Conservation (phyloP, 805 yeast genomes). For the Kuraishia hungarica region DNA sequence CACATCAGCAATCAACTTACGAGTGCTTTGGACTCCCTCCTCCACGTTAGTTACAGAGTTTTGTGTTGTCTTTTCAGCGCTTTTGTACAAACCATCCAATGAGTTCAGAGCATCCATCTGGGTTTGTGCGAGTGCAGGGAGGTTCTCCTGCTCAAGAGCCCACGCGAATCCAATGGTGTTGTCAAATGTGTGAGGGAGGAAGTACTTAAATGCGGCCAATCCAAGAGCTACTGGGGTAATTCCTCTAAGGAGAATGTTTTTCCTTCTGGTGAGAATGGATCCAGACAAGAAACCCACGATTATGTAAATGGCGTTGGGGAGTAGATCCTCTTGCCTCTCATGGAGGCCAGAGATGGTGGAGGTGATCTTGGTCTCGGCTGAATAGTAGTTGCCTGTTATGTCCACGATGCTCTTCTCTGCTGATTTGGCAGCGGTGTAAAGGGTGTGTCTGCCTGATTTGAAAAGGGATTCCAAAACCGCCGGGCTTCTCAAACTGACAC, state of each 20-base stretch:
- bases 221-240: constrained; percentile 56
- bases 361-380: constrained; percentile 56
- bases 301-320: constrained; percentile 66
- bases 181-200: constrained; percentile 63
- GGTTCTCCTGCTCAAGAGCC: constrained; percentile 46
- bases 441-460: constrained; percentile 35
- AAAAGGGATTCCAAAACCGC: constrained; percentile 38
- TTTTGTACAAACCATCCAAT: constrained; percentile 34
- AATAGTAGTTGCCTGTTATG: constrained; percentile 40
- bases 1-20: constrained; percentile 36
- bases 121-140: constrained; percentile 57
- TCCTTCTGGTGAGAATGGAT: constrained; percentile 61
- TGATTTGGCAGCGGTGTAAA: constrained; percentile 20
- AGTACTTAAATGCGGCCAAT: constrained; percentile 51
- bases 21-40: constrained; percentile 17
- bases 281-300: constrained; percentile 66
- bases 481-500: constrained; percentile 48
- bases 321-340: constrained; percentile 54
- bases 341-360: constrained; percentile 57
- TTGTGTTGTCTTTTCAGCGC: constrained; percentile 33
- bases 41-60: constrained; percentile 22
- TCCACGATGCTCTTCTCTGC: constrained; percentile 34
- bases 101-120: constrained; percentile 43
- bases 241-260: constrained; percentile 45
- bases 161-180: constrained; percentile 53